Evolutionary conservation across 192 early-diverging fungal species (phyloP).

Genomic region (Mortierella claussenii): DNA sequence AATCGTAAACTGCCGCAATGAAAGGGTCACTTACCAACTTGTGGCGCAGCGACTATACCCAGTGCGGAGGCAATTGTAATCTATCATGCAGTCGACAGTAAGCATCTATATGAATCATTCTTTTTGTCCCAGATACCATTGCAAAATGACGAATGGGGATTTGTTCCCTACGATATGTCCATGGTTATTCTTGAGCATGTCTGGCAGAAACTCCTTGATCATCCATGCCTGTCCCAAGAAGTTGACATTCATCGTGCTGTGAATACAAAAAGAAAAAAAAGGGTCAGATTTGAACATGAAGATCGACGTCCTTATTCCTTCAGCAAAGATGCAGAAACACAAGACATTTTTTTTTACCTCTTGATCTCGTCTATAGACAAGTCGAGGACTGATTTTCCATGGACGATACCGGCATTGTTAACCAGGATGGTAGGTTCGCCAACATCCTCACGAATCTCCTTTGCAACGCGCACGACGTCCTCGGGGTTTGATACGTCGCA

Average conservation of each 20-base stretch:
- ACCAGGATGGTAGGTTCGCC: slow-evolving; percentile 83
- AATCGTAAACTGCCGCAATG: too few species aligned
- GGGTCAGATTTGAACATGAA: background rate
- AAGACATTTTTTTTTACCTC: slow-evolving; percentile 8
- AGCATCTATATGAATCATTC: too few species aligned
- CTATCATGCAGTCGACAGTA: slow-evolving; percentile 22
- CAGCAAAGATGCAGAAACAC: background rate
- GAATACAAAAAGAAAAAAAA: background rate
- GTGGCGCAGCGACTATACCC: slow-evolving; percentile 40
- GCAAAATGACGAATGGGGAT: too few species aligned
- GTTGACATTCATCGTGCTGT: slow-evolving; percentile 75
- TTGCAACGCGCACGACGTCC: slow-evolving; percentile 59
- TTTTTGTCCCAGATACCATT: too few species aligned
- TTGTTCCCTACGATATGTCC: slow-evolving; percentile 81
- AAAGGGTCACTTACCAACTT: slow-evolving; percentile 18
- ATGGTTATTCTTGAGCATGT: slow-evolving; percentile 74
- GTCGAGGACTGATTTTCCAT: slow-evolving; percentile 70
- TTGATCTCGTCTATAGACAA: slow-evolving; percentile 69
- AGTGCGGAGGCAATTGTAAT: slow-evolving; percentile 57
- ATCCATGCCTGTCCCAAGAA: slow-evolving; percentile 78
- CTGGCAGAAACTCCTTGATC: slow-evolving; percentile 80
- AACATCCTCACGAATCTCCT: slow-evolving; percentile 56
- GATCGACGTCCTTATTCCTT: background rate
- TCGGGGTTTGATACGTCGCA: slow-evolving; percentile 70
- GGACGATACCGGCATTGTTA: slow-evolving; percentile 85